phyloP scores from a whole-genome alignment of 2,329 filamentous ascomycete species.

The Fusarium buharicum region DNA sequence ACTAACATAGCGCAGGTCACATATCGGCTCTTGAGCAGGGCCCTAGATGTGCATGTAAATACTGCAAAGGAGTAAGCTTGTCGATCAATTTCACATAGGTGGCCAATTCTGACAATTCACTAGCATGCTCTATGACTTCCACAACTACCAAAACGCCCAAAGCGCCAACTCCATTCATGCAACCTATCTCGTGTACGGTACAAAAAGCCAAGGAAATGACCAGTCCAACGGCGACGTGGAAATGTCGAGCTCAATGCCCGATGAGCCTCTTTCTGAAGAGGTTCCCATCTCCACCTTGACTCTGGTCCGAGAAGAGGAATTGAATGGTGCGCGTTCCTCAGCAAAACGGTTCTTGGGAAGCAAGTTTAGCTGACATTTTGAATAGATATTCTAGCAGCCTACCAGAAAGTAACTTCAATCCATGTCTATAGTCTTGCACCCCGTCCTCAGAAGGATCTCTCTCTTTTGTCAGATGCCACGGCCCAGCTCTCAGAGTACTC shows the following conservation, averaged over 20 bases:
- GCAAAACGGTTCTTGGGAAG: too few species aligned
- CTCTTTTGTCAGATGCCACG: conserved; percentile 75
- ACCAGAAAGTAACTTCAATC: conserved; percentile 78
- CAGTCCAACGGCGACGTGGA: conserved; percentile 72
- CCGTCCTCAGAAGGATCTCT: conserved; percentile 73
- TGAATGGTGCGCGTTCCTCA: conserved; percentile 62
- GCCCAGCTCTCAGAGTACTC: conserved; percentile 69
- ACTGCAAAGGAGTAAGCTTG: conserved; percentile 81
- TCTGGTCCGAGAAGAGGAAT: conserved; percentile 76
- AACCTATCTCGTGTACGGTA: conserved; percentile 88
- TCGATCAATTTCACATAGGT: neutral
- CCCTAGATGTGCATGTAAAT: conserved; percentile 85
- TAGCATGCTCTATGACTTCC: conserved; percentile 92
- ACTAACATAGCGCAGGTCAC: conserved; percentile 70
- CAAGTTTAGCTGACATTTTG: too few species aligned
- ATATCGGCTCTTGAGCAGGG: conserved; percentile 85
- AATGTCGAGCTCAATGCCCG: conserved; percentile 73
- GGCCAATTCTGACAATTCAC: conserved; percentile 23
- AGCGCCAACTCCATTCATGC: conserved; percentile 81
- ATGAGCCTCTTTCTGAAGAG: conserved; percentile 59
- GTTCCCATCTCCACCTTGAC: conserved; percentile 69
- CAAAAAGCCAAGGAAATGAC: conserved; percentile 57
- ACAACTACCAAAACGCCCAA: conserved; percentile 85
- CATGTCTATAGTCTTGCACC: conserved; percentile 89
- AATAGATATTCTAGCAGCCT: conserved; percentile 72